Percentiles rank a stretch among this genome's conserved stretches.
phyloP scores from a whole-genome alignment of 768 basidiomycete species.

The Hydnomerulius pinastri region DNA sequence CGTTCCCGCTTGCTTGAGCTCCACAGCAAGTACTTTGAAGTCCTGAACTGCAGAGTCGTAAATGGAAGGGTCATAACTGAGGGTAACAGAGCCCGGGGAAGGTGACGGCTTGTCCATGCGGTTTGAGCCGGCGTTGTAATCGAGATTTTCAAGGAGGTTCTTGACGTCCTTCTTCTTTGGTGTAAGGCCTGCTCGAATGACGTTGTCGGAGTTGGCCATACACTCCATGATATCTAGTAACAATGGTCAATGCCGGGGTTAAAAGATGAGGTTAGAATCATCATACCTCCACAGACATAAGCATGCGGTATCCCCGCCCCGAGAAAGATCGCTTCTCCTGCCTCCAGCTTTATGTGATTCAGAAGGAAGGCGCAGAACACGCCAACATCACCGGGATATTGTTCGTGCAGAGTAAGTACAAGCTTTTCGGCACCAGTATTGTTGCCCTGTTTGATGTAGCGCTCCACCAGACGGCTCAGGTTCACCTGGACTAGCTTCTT shows the following conservation, averaged over 20 bases:
- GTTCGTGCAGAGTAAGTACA: constrained; percentile 58
- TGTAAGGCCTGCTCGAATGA: constrained; percentile 96
- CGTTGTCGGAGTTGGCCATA: constrained; percentile 99
- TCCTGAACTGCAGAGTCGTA: constrained; percentile 95
- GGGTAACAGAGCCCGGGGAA: constrained; percentile 45
- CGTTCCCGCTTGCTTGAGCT: constrained; percentile 42
- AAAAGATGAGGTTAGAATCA: background rate
- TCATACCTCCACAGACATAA: constrained; percentile 87
- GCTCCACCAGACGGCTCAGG: constrained; percentile 55
- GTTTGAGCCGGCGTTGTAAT: constrained; percentile 72
- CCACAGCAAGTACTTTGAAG: constrained; percentile 80
- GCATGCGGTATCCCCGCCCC: constrained; percentile 98
- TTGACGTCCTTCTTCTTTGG: constrained; percentile 94
- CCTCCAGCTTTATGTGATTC: constrained; percentile 77
- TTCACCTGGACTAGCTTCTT: constrained; percentile 57
- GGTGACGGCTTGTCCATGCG: constrained; percentile 67
- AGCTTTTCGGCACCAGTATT: constrained; percentile 59
- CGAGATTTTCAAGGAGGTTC: constrained; percentile 85
- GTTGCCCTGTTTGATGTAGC: constrained; percentile 55
- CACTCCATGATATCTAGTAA: constrained; percentile 91
- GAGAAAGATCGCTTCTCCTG: constrained; percentile 92
- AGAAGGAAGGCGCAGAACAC: constrained; percentile 88
- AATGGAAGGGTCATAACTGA: constrained; percentile 85
- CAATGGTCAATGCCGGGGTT: constrained; percentile 1
- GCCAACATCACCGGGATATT: constrained; percentile 94